Base-by-base conservation (phyloP, 306 rosid species). In the Clitoria ternatea region DNA sequence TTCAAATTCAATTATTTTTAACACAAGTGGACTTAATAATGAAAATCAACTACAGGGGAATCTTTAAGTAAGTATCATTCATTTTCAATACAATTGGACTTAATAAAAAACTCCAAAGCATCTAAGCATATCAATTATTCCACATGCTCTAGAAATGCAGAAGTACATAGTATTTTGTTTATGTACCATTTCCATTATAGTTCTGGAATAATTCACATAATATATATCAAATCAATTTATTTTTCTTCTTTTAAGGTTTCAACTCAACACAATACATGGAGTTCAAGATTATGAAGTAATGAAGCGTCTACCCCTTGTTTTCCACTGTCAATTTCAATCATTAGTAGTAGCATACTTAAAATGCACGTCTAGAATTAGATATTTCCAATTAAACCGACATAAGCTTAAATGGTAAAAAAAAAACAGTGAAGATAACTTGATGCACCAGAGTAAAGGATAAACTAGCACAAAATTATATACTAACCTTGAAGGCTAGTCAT, bases 401-500 rank as follows among this genome's bases (percentile, higher is more conserved):
- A 13, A 24, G 30, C 30, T 57, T 33, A 59, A 59, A 17, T 42
- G 14, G 15, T 13, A 12, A 29, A 55, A 55, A 60, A 11, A 19
- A 45, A 71, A 70, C 17, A 29, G 23, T 13, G 32, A 23, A 10
- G 35, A 35, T 20, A 45, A 64, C 33, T 52, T 36, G 63, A 20
- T 37, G 7, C 52, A 8, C 20, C 18, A 67, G 32, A 29, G 36
- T 40, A 7, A 44, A 12, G 26, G 13, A 22, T 43, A 27, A 37
- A 24, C 15, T 1, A 50, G 15, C 29, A 47, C 3, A 45, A 27
- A 13, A 50, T 37, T 48, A 66, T 20, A 18, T 13, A 81, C 87
- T 49, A 56, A 92, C 98, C 96, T 87, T 83, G 92, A 72, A 92
- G 95, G 66, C 82, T 80, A 17, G 79, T 53, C 85, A 89, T 77